These are phyloP conservation scores for Lizonia empirigonia DNA, from an alignment of 2,329 filamentous ascomycete species.

Conservation along the genomic window DNA sequence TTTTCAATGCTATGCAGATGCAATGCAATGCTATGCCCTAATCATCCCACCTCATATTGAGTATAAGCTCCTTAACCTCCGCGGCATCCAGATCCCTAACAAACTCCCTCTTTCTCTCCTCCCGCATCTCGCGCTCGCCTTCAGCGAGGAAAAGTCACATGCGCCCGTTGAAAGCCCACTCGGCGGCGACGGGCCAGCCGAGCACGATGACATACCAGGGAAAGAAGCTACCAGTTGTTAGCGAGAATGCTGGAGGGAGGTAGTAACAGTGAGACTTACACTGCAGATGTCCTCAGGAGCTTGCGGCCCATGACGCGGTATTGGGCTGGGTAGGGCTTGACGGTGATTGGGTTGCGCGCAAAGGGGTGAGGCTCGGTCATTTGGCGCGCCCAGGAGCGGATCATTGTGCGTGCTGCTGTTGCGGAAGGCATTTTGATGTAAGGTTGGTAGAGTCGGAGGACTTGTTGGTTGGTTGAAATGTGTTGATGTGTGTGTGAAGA, in stretches of 20 bases:
- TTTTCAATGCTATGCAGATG: constrained; percentile 8
- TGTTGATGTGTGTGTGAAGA: constrained; percentile 8
- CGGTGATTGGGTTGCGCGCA: constrained; percentile 37
- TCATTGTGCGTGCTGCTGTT: constrained; percentile 39
- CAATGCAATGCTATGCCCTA: constrained; percentile 15
- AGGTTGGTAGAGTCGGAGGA: background rate
- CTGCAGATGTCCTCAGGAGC: constrained; percentile 28
- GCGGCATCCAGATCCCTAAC: constrained; percentile 20
- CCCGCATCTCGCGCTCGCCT: constrained; percentile 16
- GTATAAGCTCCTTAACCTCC: constrained; percentile 33
- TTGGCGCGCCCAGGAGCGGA: constrained; percentile 39
- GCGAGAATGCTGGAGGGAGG: background rate
- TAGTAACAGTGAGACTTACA: constrained; percentile 30
- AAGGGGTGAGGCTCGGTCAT: constrained; percentile 47
- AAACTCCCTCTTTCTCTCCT: background rate
- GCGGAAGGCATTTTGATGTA: constrained; percentile 38
- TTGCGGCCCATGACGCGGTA: constrained; percentile 31
- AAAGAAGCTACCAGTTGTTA: constrained; percentile 30
- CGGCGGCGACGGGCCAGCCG: constrained; percentile 42
- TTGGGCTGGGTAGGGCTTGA: constrained; percentile 32
- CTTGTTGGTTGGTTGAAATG: background rate
- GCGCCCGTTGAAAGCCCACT: constrained; percentile 32
- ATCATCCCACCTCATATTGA: constrained; percentile 43
- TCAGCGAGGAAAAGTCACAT: constrained; percentile 37
- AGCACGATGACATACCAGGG: constrained; percentile 37